phyloP scores from a whole-genome alignment of 2,329 filamentous ascomycete genomes.

The Aspergillus pseudoglaucus region DNA sequence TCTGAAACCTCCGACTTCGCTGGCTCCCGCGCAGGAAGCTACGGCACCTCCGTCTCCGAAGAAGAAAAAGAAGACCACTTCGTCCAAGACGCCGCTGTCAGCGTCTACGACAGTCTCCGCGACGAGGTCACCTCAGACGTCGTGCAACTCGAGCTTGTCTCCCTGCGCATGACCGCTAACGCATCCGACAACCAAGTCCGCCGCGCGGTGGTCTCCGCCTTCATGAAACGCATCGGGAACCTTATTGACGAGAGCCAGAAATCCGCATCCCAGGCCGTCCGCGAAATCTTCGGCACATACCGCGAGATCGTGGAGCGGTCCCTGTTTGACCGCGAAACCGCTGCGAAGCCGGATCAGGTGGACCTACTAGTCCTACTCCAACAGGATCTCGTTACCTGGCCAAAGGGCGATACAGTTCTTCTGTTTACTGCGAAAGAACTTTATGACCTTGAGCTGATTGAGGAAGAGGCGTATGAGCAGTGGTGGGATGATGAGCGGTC shows the following conservation, averaged over 20 bases:
- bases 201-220: conserved; percentile 75
- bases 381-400: conserved; percentile 63
- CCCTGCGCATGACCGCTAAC: conserved; percentile 82
- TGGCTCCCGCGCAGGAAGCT: conserved; percentile 61
- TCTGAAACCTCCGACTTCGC: conserved; percentile 45
- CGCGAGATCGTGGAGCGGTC: conserved; percentile 55
- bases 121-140: conserved; percentile 68
- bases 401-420: conserved; percentile 62
- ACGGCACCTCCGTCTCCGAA: conserved; percentile 65
- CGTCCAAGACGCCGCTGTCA: conserved; percentile 78
- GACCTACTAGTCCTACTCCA: conserved; percentile 81
- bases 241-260: conserved; percentile 54
- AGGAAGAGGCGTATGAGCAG: conserved; percentile 77
- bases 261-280: conserved; percentile 59
- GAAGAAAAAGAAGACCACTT: conserved; percentile 59
- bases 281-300: conserved; percentile 57
- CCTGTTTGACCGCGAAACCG: conserved; percentile 51
- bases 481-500: conserved; percentile 82
- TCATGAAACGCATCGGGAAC: conserved; percentile 73
- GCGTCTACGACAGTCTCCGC: conserved; percentile 78
- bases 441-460: conserved; percentile 75
- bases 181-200: conserved; percentile 86
- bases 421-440: conserved; percentile 76
- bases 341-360: conserved; percentile 62
- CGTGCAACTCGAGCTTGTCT: conserved; percentile 89